Percentiles rank a stretch among this genome's conserved stretches.
Conservation (phyloP, 2,329 filamentous ascomycete species). For the Pyrenophora teres region DNA sequence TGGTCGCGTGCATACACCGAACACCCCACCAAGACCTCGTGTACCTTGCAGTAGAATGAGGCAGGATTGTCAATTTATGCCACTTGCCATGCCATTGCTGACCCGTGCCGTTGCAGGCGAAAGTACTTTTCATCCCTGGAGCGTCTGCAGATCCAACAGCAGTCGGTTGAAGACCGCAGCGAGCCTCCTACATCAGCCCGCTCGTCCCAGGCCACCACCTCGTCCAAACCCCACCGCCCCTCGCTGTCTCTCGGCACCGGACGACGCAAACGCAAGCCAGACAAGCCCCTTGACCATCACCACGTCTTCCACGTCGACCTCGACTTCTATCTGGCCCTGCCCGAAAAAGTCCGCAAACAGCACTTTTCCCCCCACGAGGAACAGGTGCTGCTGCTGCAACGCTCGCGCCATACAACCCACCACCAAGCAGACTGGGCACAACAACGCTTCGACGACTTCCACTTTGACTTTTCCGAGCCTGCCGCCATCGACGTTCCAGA, state of each 20-base stretch:
- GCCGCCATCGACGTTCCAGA: conserved; percentile 7
- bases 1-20: conserved; percentile 32
- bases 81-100: conserved; percentile 31
- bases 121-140: conserved; percentile 78
- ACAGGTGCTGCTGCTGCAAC: conserved; percentile 63
- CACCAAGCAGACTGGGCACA: conserved; percentile 23
- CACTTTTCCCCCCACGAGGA: conserved; percentile 78
- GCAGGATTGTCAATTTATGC: conserved; percentile 6
- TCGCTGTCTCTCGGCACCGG: conserved; percentile 26
- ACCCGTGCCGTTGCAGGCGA: conserved; percentile 45
- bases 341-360: conserved; percentile 72
- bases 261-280: conserved; percentile 43
- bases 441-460: conserved; percentile 42
- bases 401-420: conserved; percentile 21
- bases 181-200: conserved; percentile 24
- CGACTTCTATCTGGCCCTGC: conserved; percentile 71
- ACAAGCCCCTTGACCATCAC: conserved; percentile 37
- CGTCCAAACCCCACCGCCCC: conserved; percentile 24
- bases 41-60: conserved; percentile 38
- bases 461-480: conserved; percentile 32
- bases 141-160: conserved; percentile 68
- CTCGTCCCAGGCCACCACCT: conserved; percentile 32
- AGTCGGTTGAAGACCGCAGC: conserved; percentile 34
- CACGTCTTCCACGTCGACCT: conserved; percentile 60
- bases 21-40: conserved; percentile 22